phyloP scores from a whole-genome alignment of 2,329 filamentous ascomycete genomes.

The Monosporascus cannonballus region DNA sequence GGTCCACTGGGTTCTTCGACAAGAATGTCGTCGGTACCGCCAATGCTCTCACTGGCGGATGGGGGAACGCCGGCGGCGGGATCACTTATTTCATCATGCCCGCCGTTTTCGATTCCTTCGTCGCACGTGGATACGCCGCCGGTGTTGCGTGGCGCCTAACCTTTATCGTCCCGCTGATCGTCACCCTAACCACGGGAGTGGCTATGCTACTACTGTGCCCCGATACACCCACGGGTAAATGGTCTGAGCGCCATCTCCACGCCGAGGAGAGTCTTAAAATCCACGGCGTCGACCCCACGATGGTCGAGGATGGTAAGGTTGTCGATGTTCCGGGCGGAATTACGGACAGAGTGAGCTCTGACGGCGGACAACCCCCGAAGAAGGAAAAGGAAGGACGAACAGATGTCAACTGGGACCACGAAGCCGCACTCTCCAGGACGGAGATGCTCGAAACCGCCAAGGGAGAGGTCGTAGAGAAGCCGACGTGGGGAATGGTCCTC shows the following conservation, averaged over 20 bases:
- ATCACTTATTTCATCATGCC: constrained; percentile 95
- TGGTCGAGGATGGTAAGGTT: constrained; percentile 30
- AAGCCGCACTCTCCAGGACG: constrained; percentile 40
- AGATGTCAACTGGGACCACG: constrained; percentile 30
- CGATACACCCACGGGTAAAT: constrained; percentile 77
- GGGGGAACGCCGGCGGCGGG: constrained; percentile 83
- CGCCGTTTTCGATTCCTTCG: constrained; percentile 74
- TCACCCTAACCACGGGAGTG: constrained; percentile 62
- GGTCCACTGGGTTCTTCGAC: constrained; percentile 90
- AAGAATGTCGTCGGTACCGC: constrained; percentile 86
- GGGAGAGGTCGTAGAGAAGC: constrained; percentile 48
- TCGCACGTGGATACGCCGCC: constrained; percentile 52
- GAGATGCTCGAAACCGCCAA: constrained; percentile 50
- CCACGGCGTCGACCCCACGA: constrained; percentile 30
- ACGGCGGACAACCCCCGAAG: constrained; percentile 30
- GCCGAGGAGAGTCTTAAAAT: constrained; percentile 46
- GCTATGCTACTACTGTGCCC: constrained; percentile 67
- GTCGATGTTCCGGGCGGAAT: constrained; percentile 47
- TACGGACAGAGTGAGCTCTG: constrained; percentile 33
- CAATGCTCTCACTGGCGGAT: constrained; percentile 77
- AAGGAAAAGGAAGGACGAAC: constrained; percentile 31
- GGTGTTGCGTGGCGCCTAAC: constrained; percentile 77
- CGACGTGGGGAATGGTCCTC: constrained; percentile 44
- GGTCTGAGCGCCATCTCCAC: constrained; percentile 63
- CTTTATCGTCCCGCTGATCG: constrained; percentile 76